Conservation (phyloP, 768 basidiomycete species). For the Tricholoma sp. region DNA sequence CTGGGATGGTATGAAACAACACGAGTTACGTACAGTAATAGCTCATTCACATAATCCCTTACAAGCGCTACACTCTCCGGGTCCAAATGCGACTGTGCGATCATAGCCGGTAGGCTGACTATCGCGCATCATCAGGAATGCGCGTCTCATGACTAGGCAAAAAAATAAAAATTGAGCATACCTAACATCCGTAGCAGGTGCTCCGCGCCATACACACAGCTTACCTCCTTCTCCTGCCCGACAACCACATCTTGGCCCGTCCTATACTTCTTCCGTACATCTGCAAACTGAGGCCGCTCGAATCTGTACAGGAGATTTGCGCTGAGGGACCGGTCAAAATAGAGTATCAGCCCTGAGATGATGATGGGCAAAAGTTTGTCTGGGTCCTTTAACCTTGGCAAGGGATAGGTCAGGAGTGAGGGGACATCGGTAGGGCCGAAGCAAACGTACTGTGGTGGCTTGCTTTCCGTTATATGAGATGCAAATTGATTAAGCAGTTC, state of each 20-base stretch:
- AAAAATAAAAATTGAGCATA: slow-evolving; percentile 37
- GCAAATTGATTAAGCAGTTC: slow-evolving; percentile 78
- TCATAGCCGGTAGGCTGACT: slow-evolving; percentile 93
- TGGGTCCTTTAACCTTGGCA: slow-evolving; percentile 60
- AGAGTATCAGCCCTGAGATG: slow-evolving; percentile 77
- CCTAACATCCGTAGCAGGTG: slow-evolving; percentile 91
- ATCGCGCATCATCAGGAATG: background rate
- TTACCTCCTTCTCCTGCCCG: slow-evolving; percentile 79
- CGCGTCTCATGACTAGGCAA: background rate
- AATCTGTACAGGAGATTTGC: slow-evolving; percentile 91
- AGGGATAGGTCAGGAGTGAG: background rate
- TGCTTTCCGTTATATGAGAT: slow-evolving; percentile 47
- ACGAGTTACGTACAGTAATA: slow-evolving; percentile 56
- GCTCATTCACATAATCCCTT: slow-evolving; percentile 84
- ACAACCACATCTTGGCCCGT: slow-evolving; percentile 68
- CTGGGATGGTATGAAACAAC: background rate
- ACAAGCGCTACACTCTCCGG: slow-evolving; percentile 78
- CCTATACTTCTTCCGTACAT: slow-evolving; percentile 65
- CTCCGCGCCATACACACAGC: slow-evolving; percentile 88
- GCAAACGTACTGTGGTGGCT: slow-evolving; percentile 42
- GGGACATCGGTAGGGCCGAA: background rate
- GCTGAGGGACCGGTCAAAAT: slow-evolving; percentile 91
- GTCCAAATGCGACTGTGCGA: slow-evolving; percentile 87
- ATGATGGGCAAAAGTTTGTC: slow-evolving; percentile 72
- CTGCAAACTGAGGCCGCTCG: slow-evolving; percentile 89